These are phyloP conservation scores for Candida xiaguanensis DNA, from an alignment of 805 yeast genomes.

Conservation along the genomic window DNA sequence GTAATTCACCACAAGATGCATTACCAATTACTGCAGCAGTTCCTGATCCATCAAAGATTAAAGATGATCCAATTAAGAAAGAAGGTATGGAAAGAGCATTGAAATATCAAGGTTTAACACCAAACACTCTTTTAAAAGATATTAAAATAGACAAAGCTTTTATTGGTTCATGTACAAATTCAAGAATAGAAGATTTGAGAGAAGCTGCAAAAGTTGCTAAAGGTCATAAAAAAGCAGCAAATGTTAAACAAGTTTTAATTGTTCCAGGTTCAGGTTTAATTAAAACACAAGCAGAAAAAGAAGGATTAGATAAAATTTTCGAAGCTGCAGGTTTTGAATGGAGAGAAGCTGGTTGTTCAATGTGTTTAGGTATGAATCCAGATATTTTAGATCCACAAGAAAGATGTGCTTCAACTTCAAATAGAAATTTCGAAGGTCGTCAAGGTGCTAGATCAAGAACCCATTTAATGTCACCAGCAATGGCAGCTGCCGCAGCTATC, in stretches of 20 bases:
- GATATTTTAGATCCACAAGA: constrained; percentile 93
- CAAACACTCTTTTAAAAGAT: constrained; percentile 76
- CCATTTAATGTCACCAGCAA: constrained; percentile 96
- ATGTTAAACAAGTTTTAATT: constrained; percentile 77
- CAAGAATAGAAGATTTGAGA: constrained; percentile 94
- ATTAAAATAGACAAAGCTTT: constrained; percentile 87
- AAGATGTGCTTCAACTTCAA: constrained; percentile 98
- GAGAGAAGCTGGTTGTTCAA: constrained; percentile 99
- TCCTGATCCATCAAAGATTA: constrained; percentile 78
- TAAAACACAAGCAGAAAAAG: constrained; percentile 88
- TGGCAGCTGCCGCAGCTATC: constrained; percentile 99
- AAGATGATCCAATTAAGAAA: constrained; percentile 74
- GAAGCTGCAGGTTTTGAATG: constrained; percentile 93
- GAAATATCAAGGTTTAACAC: constrained; percentile 82
- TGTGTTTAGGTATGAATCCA: constrained; percentile 99
- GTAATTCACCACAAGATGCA: constrained; percentile 99
- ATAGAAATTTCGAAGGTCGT: constrained; percentile 98
- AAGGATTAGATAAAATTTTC: constrained; percentile 90
- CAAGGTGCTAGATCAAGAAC: constrained; percentile 97
- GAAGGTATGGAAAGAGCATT: constrained; percentile 90
- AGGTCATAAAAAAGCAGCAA: constrained; percentile 82
- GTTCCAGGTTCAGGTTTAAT: constrained; percentile 98
- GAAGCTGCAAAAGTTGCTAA: constrained; percentile 91
- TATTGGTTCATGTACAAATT: constrained; percentile 97
- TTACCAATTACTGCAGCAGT: constrained; percentile 86